Evolutionary conservation across 2,329 filamentous ascomycete species (phyloP).

Genomic region (Passalora sequoiae): DNA sequence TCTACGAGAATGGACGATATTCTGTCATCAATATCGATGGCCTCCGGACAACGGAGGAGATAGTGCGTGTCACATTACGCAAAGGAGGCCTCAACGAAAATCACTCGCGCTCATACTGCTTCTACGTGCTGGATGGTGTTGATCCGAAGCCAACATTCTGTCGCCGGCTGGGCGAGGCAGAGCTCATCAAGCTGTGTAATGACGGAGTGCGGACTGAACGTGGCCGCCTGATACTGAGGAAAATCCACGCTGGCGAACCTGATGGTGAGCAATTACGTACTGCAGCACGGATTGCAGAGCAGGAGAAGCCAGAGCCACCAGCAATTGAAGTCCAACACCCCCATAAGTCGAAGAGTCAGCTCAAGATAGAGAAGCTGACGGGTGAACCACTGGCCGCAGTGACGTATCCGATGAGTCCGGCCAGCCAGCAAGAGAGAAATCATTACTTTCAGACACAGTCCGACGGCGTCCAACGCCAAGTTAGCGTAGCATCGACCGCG

Average conservation of each 20-base stretch:
- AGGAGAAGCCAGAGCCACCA: constrained; percentile 58
- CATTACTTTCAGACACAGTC: constrained; percentile 42
- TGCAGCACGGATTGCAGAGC: constrained; percentile 81
- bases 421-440: constrained; percentile 61
- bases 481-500: constrained; percentile 33
- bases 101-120: constrained; percentile 92
- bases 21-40: constrained; percentile 91
- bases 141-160: constrained; percentile 78
- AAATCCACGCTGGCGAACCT: constrained; percentile 87
- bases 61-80: constrained; percentile 80
- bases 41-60: constrained; percentile 86
- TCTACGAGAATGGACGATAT: constrained; percentile 83
- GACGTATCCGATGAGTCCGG: constrained; percentile 80
- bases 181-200: constrained; percentile 86
- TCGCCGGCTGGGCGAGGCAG: constrained; percentile 75
- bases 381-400: constrained; percentile 83
- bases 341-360: constrained; percentile 69
- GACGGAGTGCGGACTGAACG: constrained; percentile 79
- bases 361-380: constrained; percentile 83
- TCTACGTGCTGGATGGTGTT: constrained; percentile 83
- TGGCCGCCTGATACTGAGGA: constrained; percentile 82
- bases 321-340: constrained; percentile 55
- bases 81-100: constrained; percentile 86
- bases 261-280: constrained; percentile 79
- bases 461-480: constrained; percentile 26